Evolutionary conservation across 345 rosid species (phyloP).

Genomic region (Noccaea bulbosa): DNA sequence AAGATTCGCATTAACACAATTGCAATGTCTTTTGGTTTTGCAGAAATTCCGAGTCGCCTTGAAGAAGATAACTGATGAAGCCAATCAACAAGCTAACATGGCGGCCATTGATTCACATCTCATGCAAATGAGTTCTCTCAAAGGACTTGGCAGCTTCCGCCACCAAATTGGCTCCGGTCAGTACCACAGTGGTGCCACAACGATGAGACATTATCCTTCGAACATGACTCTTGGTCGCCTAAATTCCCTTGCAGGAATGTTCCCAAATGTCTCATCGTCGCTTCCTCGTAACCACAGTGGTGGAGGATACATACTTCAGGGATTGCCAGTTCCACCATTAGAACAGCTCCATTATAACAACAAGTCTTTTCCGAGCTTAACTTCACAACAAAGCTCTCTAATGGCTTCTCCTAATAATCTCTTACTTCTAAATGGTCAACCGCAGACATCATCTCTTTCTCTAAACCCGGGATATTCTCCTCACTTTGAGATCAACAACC

Average conservation of each 20-base stretch:
- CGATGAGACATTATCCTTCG: conserved; percentile 55
- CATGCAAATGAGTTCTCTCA: conserved; percentile 57
- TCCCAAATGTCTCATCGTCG: conserved; percentile 46
- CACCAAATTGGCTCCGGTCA: conserved; percentile 49
- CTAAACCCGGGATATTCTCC: conserved; percentile 26
- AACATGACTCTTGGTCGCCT: conserved; percentile 61
- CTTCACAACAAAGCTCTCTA: conserved; percentile 42
- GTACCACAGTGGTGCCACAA: conserved; percentile 49
- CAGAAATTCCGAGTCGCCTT: conserved; percentile 38
- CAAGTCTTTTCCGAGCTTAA: conserved; percentile 27
- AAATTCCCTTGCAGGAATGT: conserved; percentile 60
- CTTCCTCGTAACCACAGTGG: conserved; percentile 44
- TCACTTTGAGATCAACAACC: conserved; percentile 44
- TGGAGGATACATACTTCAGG: conserved; percentile 34
- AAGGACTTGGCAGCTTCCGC: conserved; percentile 56
- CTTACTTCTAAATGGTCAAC: conserved; percentile 49
- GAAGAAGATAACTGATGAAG: conserved; percentile 31
- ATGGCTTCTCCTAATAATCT: conserved; percentile 48
- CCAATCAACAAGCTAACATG: conserved; percentile 47
- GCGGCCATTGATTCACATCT: conserved; percentile 57
- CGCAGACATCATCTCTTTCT: conserved; percentile 46
- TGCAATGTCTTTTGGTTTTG: conserved; percentile 18
- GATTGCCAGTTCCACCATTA: conserved; percentile 46
- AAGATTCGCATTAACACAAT: not conserved
- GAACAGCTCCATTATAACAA: conserved; percentile 53